These are phyloP conservation scores for Pythium insidiosum DNA, from an alignment of 352 stramenopile species.

Conservation along the genomic window DNA sequence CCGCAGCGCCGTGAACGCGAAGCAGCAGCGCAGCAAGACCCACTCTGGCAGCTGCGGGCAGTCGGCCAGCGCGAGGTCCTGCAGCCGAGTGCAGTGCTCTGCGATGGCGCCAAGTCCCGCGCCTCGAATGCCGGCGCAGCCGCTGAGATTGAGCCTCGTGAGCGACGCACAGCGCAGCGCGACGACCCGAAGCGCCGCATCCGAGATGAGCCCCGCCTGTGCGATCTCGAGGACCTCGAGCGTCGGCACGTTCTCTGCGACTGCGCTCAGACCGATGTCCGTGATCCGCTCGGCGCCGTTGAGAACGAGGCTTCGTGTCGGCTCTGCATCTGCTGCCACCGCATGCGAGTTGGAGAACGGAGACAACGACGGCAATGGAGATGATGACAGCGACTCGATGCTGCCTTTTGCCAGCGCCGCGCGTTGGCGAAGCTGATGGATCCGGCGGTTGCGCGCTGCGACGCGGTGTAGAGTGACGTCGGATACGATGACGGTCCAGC, in stretches of 20 bases:
- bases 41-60: constrained; percentile 56
- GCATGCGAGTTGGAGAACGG: constrained; percentile 2
- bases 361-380: neutral
- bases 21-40: constrained; percentile 62
- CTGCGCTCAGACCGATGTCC: constrained; percentile 37
- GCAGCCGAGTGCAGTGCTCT: constrained; percentile 36
- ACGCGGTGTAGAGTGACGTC: constrained; percentile 52
- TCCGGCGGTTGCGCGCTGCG: constrained; percentile 47
- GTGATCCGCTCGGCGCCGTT: constrained; percentile 65
- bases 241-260: constrained; percentile 35
- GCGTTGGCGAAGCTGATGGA: constrained; percentile 18
- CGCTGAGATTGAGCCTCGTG: constrained; percentile 41
- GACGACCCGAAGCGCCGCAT: constrained; percentile 43
- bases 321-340: constrained; percentile 2
- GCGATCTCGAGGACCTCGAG: constrained; percentile 55
- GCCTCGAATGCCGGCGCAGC: constrained; percentile 34
- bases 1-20: constrained; percentile 38
- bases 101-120: constrained; percentile 53
- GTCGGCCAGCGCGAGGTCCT: constrained; percentile 35
- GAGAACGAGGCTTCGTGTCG: constrained; percentile 39
- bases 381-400: neutral
- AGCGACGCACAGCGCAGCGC: constrained; percentile 37
- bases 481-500: constrained; percentile 65
- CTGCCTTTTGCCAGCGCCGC: constrained; percentile 1
- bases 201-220: constrained; percentile 31